A percentile compares a stretch with the other conserved stretches of the same genome.
Evolutionary conservation across 2,329 filamentous ascomycete species (phyloP).

Genomic region (Ophiostoma sp.): DNA sequence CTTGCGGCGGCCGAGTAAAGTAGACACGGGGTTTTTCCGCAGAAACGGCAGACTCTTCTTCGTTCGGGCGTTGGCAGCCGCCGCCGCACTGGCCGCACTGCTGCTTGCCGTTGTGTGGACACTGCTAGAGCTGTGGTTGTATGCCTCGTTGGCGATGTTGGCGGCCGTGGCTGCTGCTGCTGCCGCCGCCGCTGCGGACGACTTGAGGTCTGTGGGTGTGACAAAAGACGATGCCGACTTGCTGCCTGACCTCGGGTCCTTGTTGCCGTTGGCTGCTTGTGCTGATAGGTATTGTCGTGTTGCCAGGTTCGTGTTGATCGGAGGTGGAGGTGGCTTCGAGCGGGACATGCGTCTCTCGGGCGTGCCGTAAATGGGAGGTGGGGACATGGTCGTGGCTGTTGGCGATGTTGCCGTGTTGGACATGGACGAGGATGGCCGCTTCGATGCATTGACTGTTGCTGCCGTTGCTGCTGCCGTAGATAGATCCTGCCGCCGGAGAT

Average conservation of each 20-base stretch:
- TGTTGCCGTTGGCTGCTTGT: slow-evolving; percentile 5
- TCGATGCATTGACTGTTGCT: slow-evolving; percentile 22
- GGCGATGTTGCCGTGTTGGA: slow-evolving; percentile 20
- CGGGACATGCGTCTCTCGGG: slow-evolving; percentile 35
- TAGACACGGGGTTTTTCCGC: slow-evolving; percentile 59
- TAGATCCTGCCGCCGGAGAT: slow-evolving; percentile 44
- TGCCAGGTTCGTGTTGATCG: slow-evolving; percentile 40
- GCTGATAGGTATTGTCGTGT: slow-evolving; percentile 34
- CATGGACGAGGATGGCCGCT: neutral
- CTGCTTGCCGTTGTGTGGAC: slow-evolving; percentile 41
- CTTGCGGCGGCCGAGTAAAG: slow-evolving; percentile 58
- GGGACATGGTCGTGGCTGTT: neutral
- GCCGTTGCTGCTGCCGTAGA: slow-evolving; percentile 31
- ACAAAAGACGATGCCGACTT: slow-evolving; percentile 48
- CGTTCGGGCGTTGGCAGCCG: slow-evolving; percentile 46
- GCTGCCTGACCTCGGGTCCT: slow-evolving; percentile 22
- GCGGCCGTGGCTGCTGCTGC: slow-evolving; percentile 45
- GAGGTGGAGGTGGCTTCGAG: slow-evolving; percentile 40
- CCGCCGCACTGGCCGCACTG: slow-evolving; percentile 41
- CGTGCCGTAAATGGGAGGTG: slow-evolving; percentile 17
- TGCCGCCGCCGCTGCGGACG: slow-evolving; percentile 40
- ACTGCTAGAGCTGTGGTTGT: slow-evolving; percentile 39
- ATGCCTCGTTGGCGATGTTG: slow-evolving; percentile 44
- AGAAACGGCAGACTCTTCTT: slow-evolving; percentile 59
- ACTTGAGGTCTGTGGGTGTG: slow-evolving; percentile 52